Evolutionary conservation across 202 grass and related monocot genomes (phyloP).

Genomic region (Hordeum pubiflorum): DNA sequence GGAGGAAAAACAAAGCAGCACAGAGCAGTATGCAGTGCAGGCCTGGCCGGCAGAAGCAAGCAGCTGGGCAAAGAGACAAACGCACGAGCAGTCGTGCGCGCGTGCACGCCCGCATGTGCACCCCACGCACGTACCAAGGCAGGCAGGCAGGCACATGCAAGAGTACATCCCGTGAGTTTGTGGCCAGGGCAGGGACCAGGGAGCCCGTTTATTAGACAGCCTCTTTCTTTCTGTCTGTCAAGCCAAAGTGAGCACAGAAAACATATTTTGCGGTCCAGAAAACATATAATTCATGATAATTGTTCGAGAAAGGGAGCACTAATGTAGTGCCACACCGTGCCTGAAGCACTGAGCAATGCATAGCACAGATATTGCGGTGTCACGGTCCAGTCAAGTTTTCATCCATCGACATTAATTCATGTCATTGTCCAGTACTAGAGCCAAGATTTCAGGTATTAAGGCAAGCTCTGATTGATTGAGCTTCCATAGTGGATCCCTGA

Average conservation of each 20-base stretch:
- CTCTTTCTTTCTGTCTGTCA: neutral
- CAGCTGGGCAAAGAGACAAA: slow-evolving; percentile 32
- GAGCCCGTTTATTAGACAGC: neutral
- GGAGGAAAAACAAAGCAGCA: neutral
- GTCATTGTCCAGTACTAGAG: neutral
- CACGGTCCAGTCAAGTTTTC: slow-evolving; percentile 14
- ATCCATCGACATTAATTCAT: neutral
- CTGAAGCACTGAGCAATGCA: neutral
- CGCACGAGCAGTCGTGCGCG: neutral
- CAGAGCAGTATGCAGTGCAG: neutral
- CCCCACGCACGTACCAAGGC: neutral
- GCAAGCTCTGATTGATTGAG: neutral
- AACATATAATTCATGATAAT: neutral
- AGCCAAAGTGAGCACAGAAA: slow-evolving; percentile 2
- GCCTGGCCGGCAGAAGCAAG: slow-evolving; percentile 7
- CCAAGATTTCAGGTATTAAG: neutral
- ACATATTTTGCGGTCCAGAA: neutral
- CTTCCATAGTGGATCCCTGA: slow-evolving; percentile 3
- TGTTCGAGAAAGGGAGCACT: neutral
- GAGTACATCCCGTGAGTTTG: neutral
- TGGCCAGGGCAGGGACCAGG: slow-evolving; percentile 16
- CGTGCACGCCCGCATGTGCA: neutral
- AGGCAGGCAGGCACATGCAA: slow-evolving; percentile 19
- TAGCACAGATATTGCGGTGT: neutral
- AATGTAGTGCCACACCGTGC: neutral